A percentile compares a stretch with the other conserved stretches of the same genome.
Evolutionary conservation across 75 land plant species (phyloP).

Genomic region (Selaginella tamariscina): DNA sequence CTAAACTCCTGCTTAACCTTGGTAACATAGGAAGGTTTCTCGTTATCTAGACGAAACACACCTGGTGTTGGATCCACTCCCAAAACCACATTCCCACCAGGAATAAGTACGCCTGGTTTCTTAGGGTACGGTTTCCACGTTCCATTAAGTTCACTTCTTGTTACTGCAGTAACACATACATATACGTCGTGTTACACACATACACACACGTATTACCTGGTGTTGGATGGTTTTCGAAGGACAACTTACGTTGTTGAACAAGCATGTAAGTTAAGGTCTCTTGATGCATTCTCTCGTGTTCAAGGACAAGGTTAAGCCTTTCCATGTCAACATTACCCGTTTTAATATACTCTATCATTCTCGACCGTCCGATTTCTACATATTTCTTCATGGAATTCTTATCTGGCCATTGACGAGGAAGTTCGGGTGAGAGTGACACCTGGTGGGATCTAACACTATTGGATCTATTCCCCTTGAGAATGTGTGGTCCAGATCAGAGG

Average conservation of each 20-base stretch:
- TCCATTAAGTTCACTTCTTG: no score
- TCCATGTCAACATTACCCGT: slow-evolving; percentile 12
- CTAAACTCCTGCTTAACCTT: slow-evolving; percentile 15
- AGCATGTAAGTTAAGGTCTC: slow-evolving; percentile 36
- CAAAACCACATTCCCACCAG: slow-evolving; percentile 17
- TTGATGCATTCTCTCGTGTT: slow-evolving; percentile 37
- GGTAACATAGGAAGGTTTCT: slow-evolving; percentile 20
- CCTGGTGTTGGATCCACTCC: slow-evolving; percentile 13
- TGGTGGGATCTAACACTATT: slow-evolving; percentile 20
- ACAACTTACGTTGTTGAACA: slow-evolving; percentile 20
- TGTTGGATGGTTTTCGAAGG: slow-evolving; percentile 25
- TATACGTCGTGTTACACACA: no score
- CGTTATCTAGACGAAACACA: slow-evolving; percentile 32
- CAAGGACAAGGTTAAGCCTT: slow-evolving; percentile 19
- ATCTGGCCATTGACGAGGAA: slow-evolving; percentile 27
- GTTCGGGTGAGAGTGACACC: slow-evolving; percentile 31
- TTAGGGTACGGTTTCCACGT: no score
- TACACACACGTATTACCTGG: no score
- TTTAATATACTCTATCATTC: slow-evolving; percentile 5
- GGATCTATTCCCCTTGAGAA: slow-evolving; percentile 40
- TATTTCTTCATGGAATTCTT: slow-evolving; percentile 15
- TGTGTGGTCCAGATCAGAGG: slow-evolving; percentile 18
- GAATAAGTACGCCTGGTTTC: slow-evolving; percentile 12
- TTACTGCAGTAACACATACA: no score
- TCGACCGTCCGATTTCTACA: slow-evolving; percentile 13